Evolutionary conservation across 805 yeast genomes (phyloP).

Genomic region (Blastobotrys robertii): DNA sequence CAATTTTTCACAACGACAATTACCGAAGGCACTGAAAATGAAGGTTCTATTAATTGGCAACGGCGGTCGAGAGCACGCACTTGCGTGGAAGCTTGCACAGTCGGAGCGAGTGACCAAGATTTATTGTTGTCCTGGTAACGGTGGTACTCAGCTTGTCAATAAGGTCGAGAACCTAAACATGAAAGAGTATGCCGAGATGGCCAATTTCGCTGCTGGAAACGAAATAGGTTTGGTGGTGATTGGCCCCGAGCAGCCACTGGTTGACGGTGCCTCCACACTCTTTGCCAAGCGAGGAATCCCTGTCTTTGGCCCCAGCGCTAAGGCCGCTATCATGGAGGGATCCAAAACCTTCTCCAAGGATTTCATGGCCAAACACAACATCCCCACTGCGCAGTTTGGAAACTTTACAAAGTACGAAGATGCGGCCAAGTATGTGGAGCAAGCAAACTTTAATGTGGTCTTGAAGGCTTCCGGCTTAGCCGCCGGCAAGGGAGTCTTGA

Average conservation of each 20-base stretch:
- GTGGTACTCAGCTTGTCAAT: conserved; percentile 38
- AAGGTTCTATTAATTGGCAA: conserved; percentile 84
- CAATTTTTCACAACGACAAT: not conserved
- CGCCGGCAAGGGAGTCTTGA: conserved; percentile 96
- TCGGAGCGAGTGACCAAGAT: conserved; percentile 62
- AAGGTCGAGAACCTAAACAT: conserved; percentile 66
- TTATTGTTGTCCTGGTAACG: conserved; percentile 95
- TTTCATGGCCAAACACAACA: conserved; percentile 83
- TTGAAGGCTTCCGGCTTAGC: conserved; percentile 97
- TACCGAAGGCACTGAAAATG: conserved; percentile 6
- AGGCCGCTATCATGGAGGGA: conserved; percentile 93
- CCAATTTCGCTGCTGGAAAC: conserved; percentile 62
- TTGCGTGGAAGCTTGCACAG: conserved; percentile 83
- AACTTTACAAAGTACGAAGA: conserved; percentile 69
- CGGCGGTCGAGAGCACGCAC: conserved; percentile 99
- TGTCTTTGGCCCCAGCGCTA: conserved; percentile 89
- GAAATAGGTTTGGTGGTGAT: conserved; percentile 72
- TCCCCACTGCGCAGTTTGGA: conserved; percentile 88
- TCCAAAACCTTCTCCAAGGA: conserved; percentile 90
- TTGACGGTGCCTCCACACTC: conserved; percentile 74
- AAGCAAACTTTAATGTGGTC: conserved; percentile 67
- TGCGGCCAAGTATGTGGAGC: conserved; percentile 62
- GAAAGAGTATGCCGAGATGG: conserved; percentile 59
- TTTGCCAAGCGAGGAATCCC: conserved; percentile 83
- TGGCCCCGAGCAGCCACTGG: conserved; percentile 99